Percentiles rank a stretch among this genome's conserved stretches.
Conservation (phyloP, 106 monocot genomes). For the Allium fistulosum region DNA sequence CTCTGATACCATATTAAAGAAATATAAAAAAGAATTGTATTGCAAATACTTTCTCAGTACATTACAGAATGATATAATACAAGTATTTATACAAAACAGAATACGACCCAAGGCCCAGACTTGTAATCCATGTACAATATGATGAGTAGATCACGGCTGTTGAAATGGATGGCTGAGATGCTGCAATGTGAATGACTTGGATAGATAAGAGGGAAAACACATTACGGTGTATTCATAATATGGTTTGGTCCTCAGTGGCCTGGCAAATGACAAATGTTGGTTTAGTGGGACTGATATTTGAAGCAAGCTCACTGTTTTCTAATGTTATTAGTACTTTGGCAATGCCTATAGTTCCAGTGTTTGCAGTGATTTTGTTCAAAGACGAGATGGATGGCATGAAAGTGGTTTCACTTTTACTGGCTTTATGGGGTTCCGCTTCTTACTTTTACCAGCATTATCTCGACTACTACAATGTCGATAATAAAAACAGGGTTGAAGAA, state of each 20-base stretch:
- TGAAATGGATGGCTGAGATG: too few species aligned
- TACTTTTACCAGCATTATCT: conserved; percentile 53
- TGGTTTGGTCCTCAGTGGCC: conserved; percentile 29
- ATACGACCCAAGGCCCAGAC: too few species aligned
- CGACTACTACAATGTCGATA: conserved; percentile 11
- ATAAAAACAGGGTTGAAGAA: neutral
- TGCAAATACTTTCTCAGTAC: too few species aligned
- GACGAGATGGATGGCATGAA: conserved; percentile 45
- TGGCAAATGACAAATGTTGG: conserved; percentile 43
- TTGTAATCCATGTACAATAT: too few species aligned
- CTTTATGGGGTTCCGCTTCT: conserved; percentile 44
- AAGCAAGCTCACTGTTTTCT: conserved; percentile 40
- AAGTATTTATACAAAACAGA: too few species aligned
- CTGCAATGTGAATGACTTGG: too few species aligned
- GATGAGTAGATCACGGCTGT: too few species aligned
- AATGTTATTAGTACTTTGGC: conserved; percentile 34
- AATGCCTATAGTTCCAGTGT: conserved; percentile 35
- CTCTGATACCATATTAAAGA: too few species aligned
- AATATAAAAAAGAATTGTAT: too few species aligned
- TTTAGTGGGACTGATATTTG: conserved; percentile 22
- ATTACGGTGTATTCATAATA: too few species aligned
- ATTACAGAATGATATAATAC: too few species aligned
- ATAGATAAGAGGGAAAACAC: too few species aligned
- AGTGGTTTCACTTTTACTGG: conserved; percentile 32
- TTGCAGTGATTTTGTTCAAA: conserved; percentile 44